A percentile compares a stretch with the other conserved stretches of the same genome.
Evolutionary conservation across 169 alveolate species (phyloP).

Genomic region (Perkinsus chesapeaki): DNA sequence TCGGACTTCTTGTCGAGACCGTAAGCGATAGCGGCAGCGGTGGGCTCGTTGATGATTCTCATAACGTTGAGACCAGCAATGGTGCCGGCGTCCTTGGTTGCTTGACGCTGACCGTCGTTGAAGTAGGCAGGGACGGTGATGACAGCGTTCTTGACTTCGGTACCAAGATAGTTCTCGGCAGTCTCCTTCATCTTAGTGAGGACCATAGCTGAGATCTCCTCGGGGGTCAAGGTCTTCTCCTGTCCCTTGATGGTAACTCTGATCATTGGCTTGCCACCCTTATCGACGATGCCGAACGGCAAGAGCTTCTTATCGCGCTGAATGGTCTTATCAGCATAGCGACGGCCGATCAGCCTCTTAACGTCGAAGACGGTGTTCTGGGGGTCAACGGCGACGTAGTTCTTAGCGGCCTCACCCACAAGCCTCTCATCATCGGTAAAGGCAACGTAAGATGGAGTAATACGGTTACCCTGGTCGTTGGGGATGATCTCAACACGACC

Average conservation of each 20-base stretch:
- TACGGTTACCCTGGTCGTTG: constrained; percentile 83
- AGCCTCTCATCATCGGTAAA: constrained; percentile 89
- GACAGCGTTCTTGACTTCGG: constrained; percentile 88
- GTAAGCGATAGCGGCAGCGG: constrained; percentile 99
- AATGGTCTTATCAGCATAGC: constrained; percentile 88
- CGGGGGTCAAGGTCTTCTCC: constrained; percentile 89
- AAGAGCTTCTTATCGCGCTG: constrained; percentile 87
- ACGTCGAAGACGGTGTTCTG: constrained; percentile 93
- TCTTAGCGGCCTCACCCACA: constrained; percentile 96
- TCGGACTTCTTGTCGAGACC: constrained; percentile 95
- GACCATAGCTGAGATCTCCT: constrained; percentile 97
- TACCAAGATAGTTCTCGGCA: constrained; percentile 93
- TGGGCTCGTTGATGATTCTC: constrained; percentile 97
- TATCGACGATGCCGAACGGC: constrained; percentile 88
- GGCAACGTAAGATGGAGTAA: constrained; percentile 94
- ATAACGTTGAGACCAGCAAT: constrained; percentile 96
- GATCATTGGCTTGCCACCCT: constrained; percentile 89
- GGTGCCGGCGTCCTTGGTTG: constrained; percentile 98
- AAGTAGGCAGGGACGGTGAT: constrained; percentile 97
- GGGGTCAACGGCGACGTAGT: constrained; percentile 93
- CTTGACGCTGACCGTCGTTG: constrained; percentile 98
- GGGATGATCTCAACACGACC: constrained; percentile 96
- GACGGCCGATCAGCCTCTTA: constrained; percentile 96
- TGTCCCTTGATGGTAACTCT: constrained; percentile 80
- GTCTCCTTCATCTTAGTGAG: constrained; percentile 91